Evolutionary conservation across 495 filamentous ascomycete species (phyloP).

Genomic region (Penicillium roqueforti): DNA sequence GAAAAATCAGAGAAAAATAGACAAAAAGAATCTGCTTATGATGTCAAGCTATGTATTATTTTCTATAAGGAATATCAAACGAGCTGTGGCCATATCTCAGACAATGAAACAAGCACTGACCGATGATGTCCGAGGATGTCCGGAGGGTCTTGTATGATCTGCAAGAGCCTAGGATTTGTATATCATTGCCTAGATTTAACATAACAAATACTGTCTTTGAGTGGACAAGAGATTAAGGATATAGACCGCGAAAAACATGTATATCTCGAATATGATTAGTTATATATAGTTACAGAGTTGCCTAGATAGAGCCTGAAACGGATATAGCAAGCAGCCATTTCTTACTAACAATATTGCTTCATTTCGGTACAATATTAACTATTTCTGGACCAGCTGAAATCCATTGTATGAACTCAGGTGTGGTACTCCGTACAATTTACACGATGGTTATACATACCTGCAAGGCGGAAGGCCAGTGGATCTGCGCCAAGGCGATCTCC

Average conservation of each 20-base stretch:
- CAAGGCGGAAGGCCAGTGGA: slow-evolving; percentile 1
- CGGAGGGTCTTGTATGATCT: not conserved
- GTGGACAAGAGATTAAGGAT: not conserved
- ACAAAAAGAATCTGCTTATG: not conserved
- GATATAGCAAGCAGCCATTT: not conserved
- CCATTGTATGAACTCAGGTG: not conserved
- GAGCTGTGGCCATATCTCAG: not conserved
- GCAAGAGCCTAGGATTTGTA: not conserved
- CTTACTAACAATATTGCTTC: not conserved
- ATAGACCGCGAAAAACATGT: not conserved
- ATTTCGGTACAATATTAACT: not conserved
- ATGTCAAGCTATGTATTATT: not conserved
- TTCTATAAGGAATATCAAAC: not conserved
- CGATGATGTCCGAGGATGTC: not conserved
- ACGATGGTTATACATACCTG: not conserved
- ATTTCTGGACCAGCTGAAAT: not conserved
- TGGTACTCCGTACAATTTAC: not conserved
- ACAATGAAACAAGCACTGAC: not conserved
- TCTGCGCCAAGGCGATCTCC: slow-evolving; percentile 14
- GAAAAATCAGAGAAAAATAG: not conserved
- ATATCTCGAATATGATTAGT: not conserved
- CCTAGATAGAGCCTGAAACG: not conserved
- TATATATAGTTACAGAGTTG: not conserved
- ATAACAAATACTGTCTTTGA: not conserved
- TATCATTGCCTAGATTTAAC: not conserved